A percentile compares a stretch with the other conserved stretches of the same genome.
Evolutionary conservation across 2,329 filamentous ascomycete species (phyloP).

Genomic region (Stagonosporopsis chrysanthemi): DNA sequence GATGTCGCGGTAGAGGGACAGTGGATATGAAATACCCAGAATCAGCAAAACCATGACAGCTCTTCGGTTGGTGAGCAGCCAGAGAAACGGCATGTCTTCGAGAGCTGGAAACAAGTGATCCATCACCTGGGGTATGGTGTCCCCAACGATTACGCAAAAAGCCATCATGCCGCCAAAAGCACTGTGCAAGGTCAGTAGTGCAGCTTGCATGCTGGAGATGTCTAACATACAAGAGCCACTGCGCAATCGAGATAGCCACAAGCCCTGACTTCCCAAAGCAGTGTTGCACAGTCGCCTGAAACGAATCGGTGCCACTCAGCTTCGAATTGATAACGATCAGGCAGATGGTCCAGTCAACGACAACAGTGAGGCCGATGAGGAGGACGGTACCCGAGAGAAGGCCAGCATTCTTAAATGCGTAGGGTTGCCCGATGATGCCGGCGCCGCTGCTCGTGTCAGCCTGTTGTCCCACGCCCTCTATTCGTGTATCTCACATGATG

Average conservation of each 20-base stretch:
- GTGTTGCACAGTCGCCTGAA: constrained; percentile 93
- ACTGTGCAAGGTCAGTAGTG: constrained; percentile 48
- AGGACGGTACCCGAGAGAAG: constrained; percentile 80
- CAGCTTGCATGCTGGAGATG: neutral
- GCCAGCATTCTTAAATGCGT: constrained; percentile 93
- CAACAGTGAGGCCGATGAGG: constrained; percentile 78
- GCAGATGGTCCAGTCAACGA: constrained; percentile 96
- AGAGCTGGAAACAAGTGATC: constrained; percentile 81
- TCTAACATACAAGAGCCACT: constrained; percentile 81
- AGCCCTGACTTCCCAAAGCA: constrained; percentile 91
- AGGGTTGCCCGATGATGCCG: constrained; percentile 81
- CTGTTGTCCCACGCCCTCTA: neutral
- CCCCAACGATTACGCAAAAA: constrained; percentile 96
- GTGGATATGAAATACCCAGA: constrained; percentile 83
- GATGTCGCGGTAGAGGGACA: constrained; percentile 95
- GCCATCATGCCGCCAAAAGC: constrained; percentile 99
- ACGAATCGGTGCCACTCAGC: constrained; percentile 89
- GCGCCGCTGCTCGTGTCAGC: constrained; percentile 58
- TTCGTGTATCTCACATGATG: constrained; percentile 69
- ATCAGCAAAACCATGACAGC: constrained; percentile 89
- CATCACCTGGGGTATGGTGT: constrained; percentile 92
- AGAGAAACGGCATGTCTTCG: constrained; percentile 75
- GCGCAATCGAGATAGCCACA: constrained; percentile 87
- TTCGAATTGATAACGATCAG: constrained; percentile 98
- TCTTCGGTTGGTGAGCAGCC: constrained; percentile 80